Base-by-base conservation (phyloP, 305 asterid species). In the Fraxinus baroniana region DNA sequence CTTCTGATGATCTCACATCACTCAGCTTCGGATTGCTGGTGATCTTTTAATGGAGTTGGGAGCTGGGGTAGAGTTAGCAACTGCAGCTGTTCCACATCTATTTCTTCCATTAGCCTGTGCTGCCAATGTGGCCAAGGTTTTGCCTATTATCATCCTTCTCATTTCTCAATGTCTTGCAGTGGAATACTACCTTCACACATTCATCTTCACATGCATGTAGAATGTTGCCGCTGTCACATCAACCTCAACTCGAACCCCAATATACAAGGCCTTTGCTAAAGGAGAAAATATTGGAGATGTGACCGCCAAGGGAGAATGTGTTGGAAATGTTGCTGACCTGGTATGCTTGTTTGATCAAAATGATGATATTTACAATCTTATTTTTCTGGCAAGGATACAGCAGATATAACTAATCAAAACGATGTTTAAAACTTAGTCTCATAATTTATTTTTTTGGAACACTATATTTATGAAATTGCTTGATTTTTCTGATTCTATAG, bases 271-370 rank as follows among this genome's bases (percentile, higher is more conserved):
- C 80, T 96, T 96, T 83, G 99, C 99, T 71, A 92, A 89, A 89
- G 99, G 99, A 82, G 99, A 96, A 91, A 96, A 96, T 84, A 96
- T 96, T 79, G 99, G 99, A 78, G 99, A 96, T 90, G 98, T 96
- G 81, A 96, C 99, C 79, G 98, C 99, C n/a, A 96, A 96, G 87
- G 99, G 99, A 39, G 99, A 96, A 87, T 94, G 98, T 62, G 98
- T 94, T 85, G 97, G 94, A 60, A 96, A 94, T 89, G 74, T 96
- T 82, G 98, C 99, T 82, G 99, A 96, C 90, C 88, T 94, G 94
- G 99, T 96, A 92, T 75, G 90, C 83, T 80, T 46, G 62, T 80
- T 83, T 78, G 39, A 44, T 83, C 57, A 62, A 60, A 71, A 70
- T 80, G 74, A 41, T 72, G 57, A 52, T 87, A 70, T 86, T n/a